Conservation (phyloP, 2,329 filamentous ascomycete genomes). For the Colletotrichum brevisporum region DNA sequence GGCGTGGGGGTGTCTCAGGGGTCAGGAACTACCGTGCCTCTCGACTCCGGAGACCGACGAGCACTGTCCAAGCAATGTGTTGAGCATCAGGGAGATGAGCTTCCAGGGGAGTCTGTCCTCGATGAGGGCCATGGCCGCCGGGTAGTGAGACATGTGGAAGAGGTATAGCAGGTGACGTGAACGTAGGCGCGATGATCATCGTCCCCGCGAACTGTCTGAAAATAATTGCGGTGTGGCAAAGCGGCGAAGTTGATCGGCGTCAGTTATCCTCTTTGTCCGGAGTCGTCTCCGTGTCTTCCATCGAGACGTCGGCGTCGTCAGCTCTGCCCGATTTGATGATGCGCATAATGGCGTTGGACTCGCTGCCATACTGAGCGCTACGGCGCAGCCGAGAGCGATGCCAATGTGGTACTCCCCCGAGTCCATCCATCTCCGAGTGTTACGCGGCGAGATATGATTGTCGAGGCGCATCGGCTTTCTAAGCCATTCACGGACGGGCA, state of each 20-base stretch:
- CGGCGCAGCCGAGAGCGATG: conserved; percentile 66
- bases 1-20: conserved; percentile 61
- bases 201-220: conserved; percentile 61
- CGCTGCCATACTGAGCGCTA: conserved; percentile 66
- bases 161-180: conserved; percentile 74
- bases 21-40: conserved; percentile 61
- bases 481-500: conserved; percentile 52
- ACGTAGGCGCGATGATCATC: conserved; percentile 72
- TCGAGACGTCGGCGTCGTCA: not conserved
- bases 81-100: conserved; percentile 57
- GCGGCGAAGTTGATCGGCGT: conserved; percentile 67
- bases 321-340: not conserved
- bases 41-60: conserved; percentile 38
- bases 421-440: conserved; percentile 66
- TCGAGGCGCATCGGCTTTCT: conserved; percentile 66
- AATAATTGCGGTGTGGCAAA: conserved; percentile 3
- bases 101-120: conserved; percentile 68
- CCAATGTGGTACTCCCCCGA: conserved; percentile 71
- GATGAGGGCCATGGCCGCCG: conserved; percentile 59
- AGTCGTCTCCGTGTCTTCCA: not conserved
- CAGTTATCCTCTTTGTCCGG: conserved; percentile 61
- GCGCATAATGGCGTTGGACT: conserved; percentile 10
- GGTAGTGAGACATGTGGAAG: conserved; percentile 57
- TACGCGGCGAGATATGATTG: conserved; percentile 67
- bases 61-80: conserved; percentile 48